Conservation (phyloP, 2,329 filamentous ascomycete genomes). For the Microascus cirrosus region DNA sequence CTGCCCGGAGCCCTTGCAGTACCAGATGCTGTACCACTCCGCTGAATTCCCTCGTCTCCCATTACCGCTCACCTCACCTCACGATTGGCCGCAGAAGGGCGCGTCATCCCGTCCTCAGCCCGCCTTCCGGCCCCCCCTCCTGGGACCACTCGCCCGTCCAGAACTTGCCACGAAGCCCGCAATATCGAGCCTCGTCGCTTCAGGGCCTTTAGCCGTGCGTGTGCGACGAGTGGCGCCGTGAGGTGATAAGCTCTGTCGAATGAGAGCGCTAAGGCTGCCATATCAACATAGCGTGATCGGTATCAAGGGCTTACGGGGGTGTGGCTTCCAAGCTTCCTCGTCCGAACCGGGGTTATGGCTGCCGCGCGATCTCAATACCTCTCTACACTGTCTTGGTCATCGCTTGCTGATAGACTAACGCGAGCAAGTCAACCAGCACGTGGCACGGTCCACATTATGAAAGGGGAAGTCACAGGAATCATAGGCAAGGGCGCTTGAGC, state of each 20-base stretch:
- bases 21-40: too few relatives aligned
- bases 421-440: too few relatives aligned
- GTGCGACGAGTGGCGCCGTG: not conserved
- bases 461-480: too few relatives aligned
- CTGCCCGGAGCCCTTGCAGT: not conserved
- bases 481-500: too few relatives aligned
- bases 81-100: not conserved
- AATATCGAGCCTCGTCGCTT: conserved; percentile 3
- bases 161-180: not conserved
- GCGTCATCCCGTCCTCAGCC: not conserved
- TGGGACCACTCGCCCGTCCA: not conserved
- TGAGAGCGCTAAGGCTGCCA: not conserved
- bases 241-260: not conserved
- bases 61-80: not conserved
- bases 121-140: not conserved
- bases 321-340: too few relatives aligned
- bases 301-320: not conserved
- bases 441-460: too few relatives aligned
- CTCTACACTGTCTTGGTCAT: too few relatives aligned
- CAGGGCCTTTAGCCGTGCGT: conserved; percentile 1
- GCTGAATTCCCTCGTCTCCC: not conserved
- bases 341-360: too few relatives aligned
- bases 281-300: not conserved
- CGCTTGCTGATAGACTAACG: too few relatives aligned
- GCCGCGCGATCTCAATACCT: too few relatives aligned